Percentiles rank a stretch among this genome's conserved stretches.
These are phyloP conservation scores for Teratosphaeria zuluensis DNA, from an alignment of 2,329 filamentous ascomycete genomes.

Conservation along the genomic window DNA sequence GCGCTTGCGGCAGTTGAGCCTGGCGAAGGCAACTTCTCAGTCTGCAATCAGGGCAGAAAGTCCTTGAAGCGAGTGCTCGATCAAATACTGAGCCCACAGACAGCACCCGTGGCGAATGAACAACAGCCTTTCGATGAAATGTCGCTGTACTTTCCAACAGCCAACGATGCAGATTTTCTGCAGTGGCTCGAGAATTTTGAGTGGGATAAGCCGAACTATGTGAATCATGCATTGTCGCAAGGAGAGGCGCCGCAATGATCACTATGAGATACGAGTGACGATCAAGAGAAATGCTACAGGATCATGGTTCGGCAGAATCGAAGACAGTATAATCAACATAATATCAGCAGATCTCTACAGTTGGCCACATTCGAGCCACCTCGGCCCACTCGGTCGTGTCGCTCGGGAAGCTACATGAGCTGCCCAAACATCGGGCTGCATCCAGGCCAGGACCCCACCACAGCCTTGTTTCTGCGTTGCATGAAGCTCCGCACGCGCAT, in stretches of 20 bases:
- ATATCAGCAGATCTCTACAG: not conserved
- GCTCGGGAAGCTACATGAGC: not conserved
- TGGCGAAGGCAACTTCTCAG: constrained; percentile 31
- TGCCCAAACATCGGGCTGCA: not conserved
- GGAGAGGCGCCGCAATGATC: not conserved
- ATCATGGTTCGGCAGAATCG: not conserved
- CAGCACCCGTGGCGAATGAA: constrained; percentile 7
- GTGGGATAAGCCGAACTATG: constrained; percentile 25
- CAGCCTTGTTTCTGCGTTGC: too few species aligned
- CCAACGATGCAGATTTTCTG: constrained; percentile 35
- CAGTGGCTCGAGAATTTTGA: constrained; percentile 36
- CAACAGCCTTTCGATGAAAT: constrained; percentile 19
- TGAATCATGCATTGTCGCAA: not conserved
- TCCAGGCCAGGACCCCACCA: too few species aligned
- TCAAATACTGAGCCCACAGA: constrained; percentile 26
- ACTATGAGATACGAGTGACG: not conserved
- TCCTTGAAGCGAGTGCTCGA: constrained; percentile 36
- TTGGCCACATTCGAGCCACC: not conserved
- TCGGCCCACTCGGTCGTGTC: not conserved
- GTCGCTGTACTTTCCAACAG: constrained; percentile 26
- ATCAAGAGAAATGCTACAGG: too few species aligned
- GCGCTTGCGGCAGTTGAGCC: constrained; percentile 30
- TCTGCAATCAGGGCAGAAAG: constrained; percentile 32
- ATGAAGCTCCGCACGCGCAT: too few species aligned
- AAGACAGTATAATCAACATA: not conserved